phyloP scores from a whole-genome alignment of 2,329 filamentous ascomycete species.

The Trichoderma sp. region DNA sequence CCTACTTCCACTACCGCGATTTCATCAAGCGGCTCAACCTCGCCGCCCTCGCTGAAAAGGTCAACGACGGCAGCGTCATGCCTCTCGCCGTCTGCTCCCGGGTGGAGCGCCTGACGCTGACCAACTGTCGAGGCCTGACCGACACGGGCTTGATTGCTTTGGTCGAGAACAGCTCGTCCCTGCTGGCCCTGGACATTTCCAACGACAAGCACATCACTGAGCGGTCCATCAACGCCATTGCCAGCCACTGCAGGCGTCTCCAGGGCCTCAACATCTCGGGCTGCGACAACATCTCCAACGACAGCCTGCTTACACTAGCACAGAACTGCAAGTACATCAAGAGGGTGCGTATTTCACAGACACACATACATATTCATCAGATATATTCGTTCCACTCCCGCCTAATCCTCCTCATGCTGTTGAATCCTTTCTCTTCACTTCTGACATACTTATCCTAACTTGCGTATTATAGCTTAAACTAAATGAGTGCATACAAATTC shows the following conservation, averaged over 20 bases:
- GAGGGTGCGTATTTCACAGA: conserved; percentile 59
- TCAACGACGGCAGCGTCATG: conserved; percentile 88
- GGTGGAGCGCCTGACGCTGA: conserved; percentile 89
- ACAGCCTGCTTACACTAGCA: conserved; percentile 80
- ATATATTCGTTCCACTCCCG: background rate
- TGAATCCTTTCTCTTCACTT: background rate
- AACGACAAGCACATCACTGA: conserved; percentile 84
- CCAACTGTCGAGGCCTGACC: conserved; percentile 82
- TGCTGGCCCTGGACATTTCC: conserved; percentile 90
- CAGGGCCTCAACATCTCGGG: conserved; percentile 93
- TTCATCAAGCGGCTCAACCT: conserved; percentile 93
- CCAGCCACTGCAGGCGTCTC: conserved; percentile 78
- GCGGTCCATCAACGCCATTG: conserved; percentile 74
- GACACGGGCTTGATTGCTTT: conserved; percentile 82
- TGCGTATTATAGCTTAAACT: conserved; percentile 74
- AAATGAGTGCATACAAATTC: conserved; percentile 86
- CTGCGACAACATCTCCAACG: conserved; percentile 82
- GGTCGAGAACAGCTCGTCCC: conserved; percentile 74
- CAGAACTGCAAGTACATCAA: conserved; percentile 85
- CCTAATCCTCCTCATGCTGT: background rate
- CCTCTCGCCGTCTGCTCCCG: conserved; percentile 84
- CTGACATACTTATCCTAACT: conserved; percentile 8
- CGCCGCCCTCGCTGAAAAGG: conserved; percentile 70
- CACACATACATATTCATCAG: background rate
- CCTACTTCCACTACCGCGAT: conserved; percentile 86